phyloP scores from a whole-genome alignment of 1,139 yeast species.

The Geotrichum fermentans region DNA sequence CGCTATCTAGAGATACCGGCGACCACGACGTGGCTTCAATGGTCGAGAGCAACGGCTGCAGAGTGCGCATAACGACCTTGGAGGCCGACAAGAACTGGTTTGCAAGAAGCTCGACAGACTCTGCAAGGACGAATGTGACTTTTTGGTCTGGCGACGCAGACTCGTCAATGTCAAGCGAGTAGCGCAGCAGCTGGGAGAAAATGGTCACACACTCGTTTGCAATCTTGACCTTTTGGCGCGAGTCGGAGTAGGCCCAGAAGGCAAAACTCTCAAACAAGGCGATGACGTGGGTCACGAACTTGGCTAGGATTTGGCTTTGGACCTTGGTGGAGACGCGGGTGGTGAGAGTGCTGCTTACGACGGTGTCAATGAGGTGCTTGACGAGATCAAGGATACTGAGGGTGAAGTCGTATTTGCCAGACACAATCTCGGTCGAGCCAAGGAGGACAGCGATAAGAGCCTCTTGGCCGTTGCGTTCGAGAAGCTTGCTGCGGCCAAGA shows the following conservation, averaged over 20 bases:
- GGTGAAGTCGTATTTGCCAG: conserved; percentile 63
- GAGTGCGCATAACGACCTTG: conserved; percentile 50
- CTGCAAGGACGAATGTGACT: conserved; percentile 48
- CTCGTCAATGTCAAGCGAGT: conserved; percentile 57
- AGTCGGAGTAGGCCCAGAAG: conserved; percentile 59
- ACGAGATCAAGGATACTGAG: conserved; percentile 53
- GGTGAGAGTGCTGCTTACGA: conserved; percentile 42
- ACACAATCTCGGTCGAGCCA: conserved; percentile 69
- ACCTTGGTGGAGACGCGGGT: conserved; percentile 40
- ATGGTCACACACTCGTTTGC: conserved; percentile 55
- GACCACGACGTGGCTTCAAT: conserved; percentile 47
- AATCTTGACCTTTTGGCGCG: conserved; percentile 57
- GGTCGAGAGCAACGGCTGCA: conserved; percentile 51
- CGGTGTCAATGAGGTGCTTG: conserved; percentile 50
- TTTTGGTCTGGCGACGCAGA: conserved; percentile 40
- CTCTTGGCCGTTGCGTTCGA: conserved; percentile 64
- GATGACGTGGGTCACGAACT: conserved; percentile 53
- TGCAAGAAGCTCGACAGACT: conserved; percentile 48
- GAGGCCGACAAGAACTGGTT: conserved; percentile 54
- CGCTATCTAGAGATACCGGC: conserved; percentile 41
- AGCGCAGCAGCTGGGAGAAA: conserved; percentile 51
- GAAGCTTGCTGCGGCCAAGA: conserved; percentile 58
- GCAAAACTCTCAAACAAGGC: conserved; percentile 69
- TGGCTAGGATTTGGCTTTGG: conserved; percentile 54
- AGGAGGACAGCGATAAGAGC: conserved; percentile 60